A percentile compares a stretch with the other conserved stretches of the same genome.
phyloP scores from a whole-genome alignment of 2,329 filamentous ascomycete species.

The Aspergillus pseudoviridinutans region DNA sequence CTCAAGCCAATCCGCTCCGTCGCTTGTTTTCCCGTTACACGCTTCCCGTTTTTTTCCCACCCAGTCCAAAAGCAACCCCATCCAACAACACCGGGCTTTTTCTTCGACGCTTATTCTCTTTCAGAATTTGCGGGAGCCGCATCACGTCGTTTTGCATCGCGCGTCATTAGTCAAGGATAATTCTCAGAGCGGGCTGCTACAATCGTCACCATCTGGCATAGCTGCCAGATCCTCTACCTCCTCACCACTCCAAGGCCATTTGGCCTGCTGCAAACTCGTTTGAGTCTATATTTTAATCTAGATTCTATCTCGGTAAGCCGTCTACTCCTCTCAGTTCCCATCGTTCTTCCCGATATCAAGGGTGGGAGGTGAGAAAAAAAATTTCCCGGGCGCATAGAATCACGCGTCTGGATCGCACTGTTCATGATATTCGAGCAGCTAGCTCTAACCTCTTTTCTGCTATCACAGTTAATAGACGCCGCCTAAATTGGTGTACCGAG shows the following conservation, averaged over 20 bases:
- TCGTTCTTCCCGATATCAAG: slow-evolving; percentile 4
- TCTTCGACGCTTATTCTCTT: slow-evolving; percentile 2
- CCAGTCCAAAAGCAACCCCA: slow-evolving; percentile 2
- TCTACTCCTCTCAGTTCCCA: slow-evolving; percentile 8
- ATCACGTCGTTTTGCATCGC: slow-evolving; percentile 14
- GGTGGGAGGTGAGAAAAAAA: slow-evolving; percentile 1
- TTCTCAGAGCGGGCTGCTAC: slow-evolving; percentile 15
- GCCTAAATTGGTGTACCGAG: slow-evolving; percentile 29
- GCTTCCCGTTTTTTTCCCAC: not conserved
- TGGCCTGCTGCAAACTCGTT: slow-evolving; percentile 22
- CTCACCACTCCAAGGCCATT: slow-evolving; percentile 23
- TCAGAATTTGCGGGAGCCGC: slow-evolving; percentile 16
- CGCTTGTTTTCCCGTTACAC: slow-evolving; percentile 1
- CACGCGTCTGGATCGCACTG: slow-evolving; percentile 10
- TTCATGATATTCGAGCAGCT: not conserved
- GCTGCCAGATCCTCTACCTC: slow-evolving; percentile 19
- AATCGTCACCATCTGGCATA: slow-evolving; percentile 22
- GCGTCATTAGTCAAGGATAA: slow-evolving; percentile 9
- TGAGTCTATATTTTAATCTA: slow-evolving; percentile 22
- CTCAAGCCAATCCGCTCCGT: not conserved
- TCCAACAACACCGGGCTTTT: slow-evolving; percentile 1
- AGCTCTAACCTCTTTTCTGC: slow-evolving; percentile 13
- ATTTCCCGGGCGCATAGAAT: slow-evolving; percentile 14
- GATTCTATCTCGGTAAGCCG: slow-evolving; percentile 27
- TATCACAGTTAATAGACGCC: slow-evolving; percentile 29